These are phyloP conservation scores for Pogostemon cablin DNA, from an alignment of 257 asterid genomes.

Conservation along the genomic window DNA sequence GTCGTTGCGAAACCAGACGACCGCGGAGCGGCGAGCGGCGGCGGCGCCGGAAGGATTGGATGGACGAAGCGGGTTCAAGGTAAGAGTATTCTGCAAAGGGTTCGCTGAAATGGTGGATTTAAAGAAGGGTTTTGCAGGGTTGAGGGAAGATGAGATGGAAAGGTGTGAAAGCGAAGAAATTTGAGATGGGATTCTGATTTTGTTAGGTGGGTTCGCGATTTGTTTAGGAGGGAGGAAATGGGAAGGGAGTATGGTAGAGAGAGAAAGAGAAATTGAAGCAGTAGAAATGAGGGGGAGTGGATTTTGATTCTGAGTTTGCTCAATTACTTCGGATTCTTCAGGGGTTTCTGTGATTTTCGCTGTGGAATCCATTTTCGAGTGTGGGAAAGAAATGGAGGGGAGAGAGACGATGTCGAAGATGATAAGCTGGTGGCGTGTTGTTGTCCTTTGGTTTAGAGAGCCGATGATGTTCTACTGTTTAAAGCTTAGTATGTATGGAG, in stretches of 20 bases:
- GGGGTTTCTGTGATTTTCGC: slow-evolving; percentile 22
- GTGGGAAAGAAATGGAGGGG: background rate
- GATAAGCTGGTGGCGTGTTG: slow-evolving; percentile 14
- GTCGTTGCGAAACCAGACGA: slow-evolving; percentile 97
- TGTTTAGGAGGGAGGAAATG: slow-evolving; percentile 71
- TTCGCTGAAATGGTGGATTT: slow-evolving; percentile 61
- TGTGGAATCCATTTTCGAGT: slow-evolving; percentile 40
- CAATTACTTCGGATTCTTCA: slow-evolving; percentile 32
- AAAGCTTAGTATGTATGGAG: background rate
- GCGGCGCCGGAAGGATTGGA: slow-evolving; percentile 74
- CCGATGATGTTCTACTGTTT: no score
- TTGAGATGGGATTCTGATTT: slow-evolving; percentile 77
- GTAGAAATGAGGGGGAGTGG: slow-evolving; percentile 39
- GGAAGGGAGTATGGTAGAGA: slow-evolving; percentile 76
- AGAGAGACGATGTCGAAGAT: slow-evolving; percentile 25
- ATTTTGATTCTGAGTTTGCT: slow-evolving; percentile 32
- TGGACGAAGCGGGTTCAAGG: slow-evolving; percentile 69
- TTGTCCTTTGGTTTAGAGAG: background rate
- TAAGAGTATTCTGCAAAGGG: slow-evolving; percentile 63
- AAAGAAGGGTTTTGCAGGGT: slow-evolving; percentile 47
- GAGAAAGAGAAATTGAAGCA: slow-evolving; percentile 82
- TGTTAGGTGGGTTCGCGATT: slow-evolving; percentile 53
- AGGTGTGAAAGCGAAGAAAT: slow-evolving; percentile 62
- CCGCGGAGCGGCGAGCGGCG: slow-evolving; percentile 68
- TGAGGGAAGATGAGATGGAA: slow-evolving; percentile 55